These are phyloP conservation scores for Dioszegia aurantiaca DNA, from an alignment of 768 basidiomycete genomes.

Conservation along the genomic window DNA sequence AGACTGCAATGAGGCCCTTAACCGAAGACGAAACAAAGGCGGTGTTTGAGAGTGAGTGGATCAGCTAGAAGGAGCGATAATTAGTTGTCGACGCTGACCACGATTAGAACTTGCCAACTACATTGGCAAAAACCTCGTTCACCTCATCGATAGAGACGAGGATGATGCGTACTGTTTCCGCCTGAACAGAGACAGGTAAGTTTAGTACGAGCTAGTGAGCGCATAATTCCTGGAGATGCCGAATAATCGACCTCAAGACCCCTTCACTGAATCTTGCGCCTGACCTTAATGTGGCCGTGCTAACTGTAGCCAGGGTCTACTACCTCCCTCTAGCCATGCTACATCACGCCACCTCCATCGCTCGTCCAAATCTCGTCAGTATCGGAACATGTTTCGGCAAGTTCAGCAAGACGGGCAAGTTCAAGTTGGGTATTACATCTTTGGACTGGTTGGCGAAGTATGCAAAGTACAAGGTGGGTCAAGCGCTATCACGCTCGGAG, in stretches of 20 bases:
- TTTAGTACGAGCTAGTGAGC: too few species aligned
- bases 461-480: constrained; percentile 88
- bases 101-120: constrained; percentile 91
- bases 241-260: too few species aligned
- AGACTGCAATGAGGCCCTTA: constrained; percentile 74
- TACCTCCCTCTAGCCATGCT: constrained; percentile 95
- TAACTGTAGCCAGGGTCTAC: constrained; percentile 61
- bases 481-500: not conserved
- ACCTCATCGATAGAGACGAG: constrained; percentile 89
- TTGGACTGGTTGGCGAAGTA: constrained; percentile 92
- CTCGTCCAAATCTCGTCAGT: constrained; percentile 84
- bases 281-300: too few species aligned
- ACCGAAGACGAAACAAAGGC: constrained; percentile 96
- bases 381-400: constrained; percentile 97
- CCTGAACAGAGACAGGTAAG: constrained; percentile 75
- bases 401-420: constrained; percentile 94
- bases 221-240: too few species aligned
- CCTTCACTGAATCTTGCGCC: too few species aligned
- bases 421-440: constrained; percentile 92
- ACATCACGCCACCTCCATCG: constrained; percentile 86
- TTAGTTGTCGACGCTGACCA: too few species aligned
- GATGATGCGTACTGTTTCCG: constrained; percentile 90
- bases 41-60: constrained; percentile 75
- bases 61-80: too few species aligned
- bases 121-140: constrained; percentile 93